These are phyloP conservation scores for Euphorbia peplus DNA, from an alignment of 345 rosid genomes.

Conservation along the genomic window DNA sequence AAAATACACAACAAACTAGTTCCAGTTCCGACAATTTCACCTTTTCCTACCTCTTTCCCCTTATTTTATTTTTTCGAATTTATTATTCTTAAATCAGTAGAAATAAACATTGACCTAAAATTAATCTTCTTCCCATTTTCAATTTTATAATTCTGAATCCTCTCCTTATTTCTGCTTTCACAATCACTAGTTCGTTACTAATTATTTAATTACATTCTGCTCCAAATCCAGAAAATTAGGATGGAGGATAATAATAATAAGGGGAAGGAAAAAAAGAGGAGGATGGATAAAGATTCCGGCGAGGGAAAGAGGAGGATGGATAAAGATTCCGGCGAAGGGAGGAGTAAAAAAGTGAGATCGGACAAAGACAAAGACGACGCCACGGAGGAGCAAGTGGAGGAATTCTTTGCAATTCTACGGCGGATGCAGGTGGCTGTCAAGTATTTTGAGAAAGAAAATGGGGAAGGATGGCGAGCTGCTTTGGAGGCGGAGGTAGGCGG, in stretches of 20 bases:
- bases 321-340: not conserved
- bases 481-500: slow-evolving; percentile 17
- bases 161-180: not conserved
- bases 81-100: too few relatives aligned
- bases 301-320: not conserved
- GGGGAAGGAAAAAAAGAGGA: slow-evolving; percentile 16
- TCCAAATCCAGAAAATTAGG: too few relatives aligned
- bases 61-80: too few relatives aligned
- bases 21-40: not conserved
- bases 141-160: not conserved
- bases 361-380: not conserved
- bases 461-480: slow-evolving; percentile 24
- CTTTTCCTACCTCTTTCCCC: not conserved
- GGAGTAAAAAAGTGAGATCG: not conserved
- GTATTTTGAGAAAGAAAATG: slow-evolving; percentile 16
- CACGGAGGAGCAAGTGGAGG: slow-evolving; percentile 27
- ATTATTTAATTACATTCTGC: too few relatives aligned
- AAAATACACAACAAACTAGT: not conserved
- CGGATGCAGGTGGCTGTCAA: slow-evolving; percentile 22
- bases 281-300: not conserved
- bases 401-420: slow-evolving; percentile 23
- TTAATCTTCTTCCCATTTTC: not conserved
- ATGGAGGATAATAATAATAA: not conserved
- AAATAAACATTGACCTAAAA: too few relatives aligned
- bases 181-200: too few relatives aligned